These are phyloP conservation scores for Barbatosphaeria neglecta DNA, from an alignment of 495 filamentous ascomycete species.

Conservation along the genomic window DNA sequence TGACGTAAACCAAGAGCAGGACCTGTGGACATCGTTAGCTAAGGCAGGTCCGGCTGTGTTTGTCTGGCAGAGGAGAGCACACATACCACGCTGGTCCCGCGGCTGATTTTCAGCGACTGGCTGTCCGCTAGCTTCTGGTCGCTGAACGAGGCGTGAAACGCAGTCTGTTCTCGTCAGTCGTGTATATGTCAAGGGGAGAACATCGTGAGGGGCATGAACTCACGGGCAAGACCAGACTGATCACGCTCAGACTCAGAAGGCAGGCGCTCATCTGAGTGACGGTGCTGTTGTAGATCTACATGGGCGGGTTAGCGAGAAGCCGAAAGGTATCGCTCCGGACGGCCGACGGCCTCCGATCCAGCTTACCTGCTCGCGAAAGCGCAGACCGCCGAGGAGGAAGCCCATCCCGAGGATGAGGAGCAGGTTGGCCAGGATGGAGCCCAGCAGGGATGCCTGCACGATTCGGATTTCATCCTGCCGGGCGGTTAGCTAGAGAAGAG, in stretches of 20 bases:
- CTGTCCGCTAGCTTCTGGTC: slow-evolving; percentile 45
- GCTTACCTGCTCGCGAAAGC: slow-evolving; percentile 68
- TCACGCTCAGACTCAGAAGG: slow-evolving; percentile 73
- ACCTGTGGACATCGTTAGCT: slow-evolving; percentile 25
- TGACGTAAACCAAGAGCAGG: slow-evolving; percentile 64
- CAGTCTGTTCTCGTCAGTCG: slow-evolving; percentile 38
- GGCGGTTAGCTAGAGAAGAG: slow-evolving; percentile 10
- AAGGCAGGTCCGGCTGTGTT: not conserved
- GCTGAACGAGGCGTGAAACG: slow-evolving; percentile 73
- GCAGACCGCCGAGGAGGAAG: slow-evolving; percentile 72
- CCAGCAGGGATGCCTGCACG: slow-evolving; percentile 75
- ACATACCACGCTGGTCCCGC: slow-evolving; percentile 72
- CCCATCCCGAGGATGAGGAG: slow-evolving; percentile 84
- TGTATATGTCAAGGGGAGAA: not conserved
- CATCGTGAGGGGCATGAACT: slow-evolving; percentile 1
- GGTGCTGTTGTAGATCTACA: slow-evolving; percentile 76
- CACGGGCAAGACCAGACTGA: slow-evolving; percentile 48
- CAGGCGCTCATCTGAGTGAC: slow-evolving; percentile 91
- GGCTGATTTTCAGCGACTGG: slow-evolving; percentile 66
- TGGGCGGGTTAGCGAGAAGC: slow-evolving; percentile 5
- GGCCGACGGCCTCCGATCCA: not conserved
- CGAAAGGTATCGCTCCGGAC: too few species aligned
- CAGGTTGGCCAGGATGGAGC: slow-evolving; percentile 80
- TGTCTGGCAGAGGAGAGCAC: too few species aligned
- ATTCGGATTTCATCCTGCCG: slow-evolving; percentile 68